phyloP scores from a whole-genome alignment of 2,329 filamentous ascomycete species.

The Colletotrichum truncatum region DNA sequence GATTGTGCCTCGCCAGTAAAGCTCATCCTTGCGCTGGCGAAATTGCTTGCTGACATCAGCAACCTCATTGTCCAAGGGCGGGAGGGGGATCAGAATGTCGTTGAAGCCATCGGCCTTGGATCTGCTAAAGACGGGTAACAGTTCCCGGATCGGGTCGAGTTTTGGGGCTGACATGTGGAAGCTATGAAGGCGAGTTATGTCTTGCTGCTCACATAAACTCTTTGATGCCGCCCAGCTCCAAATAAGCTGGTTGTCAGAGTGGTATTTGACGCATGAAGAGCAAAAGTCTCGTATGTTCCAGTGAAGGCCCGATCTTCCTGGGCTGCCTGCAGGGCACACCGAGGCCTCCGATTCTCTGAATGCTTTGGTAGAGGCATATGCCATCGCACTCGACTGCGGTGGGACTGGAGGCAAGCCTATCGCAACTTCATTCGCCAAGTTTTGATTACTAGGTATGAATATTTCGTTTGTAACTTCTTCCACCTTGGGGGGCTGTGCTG shows the following conservation, averaged over 20 bases:
- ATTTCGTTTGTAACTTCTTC: not conserved
- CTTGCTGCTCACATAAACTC: slow-evolving; percentile 80
- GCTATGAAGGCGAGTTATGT: slow-evolving; percentile 77
- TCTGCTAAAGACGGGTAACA: slow-evolving; percentile 80
- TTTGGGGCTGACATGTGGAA: slow-evolving; percentile 74
- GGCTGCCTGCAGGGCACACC: slow-evolving; percentile 71
- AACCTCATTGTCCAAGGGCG: slow-evolving; percentile 53
- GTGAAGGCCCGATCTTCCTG: slow-evolving; percentile 63
- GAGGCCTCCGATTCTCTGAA: slow-evolving; percentile 53
- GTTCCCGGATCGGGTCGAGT: slow-evolving; percentile 67
- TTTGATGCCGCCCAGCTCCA: slow-evolving; percentile 71
- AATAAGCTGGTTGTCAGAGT: slow-evolving; percentile 74
- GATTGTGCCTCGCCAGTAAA: slow-evolving; percentile 81
- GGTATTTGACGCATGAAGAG: slow-evolving; percentile 66
- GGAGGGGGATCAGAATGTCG: slow-evolving; percentile 79
- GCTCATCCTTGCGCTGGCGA: slow-evolving; percentile 66
- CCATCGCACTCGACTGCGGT: not conserved
- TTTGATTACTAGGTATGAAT: not conserved
- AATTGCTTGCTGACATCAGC: slow-evolving; percentile 59
- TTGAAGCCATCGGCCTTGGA: slow-evolving; percentile 77
- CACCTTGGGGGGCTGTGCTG: slow-evolving; percentile 17
- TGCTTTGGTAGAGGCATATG: slow-evolving; percentile 32
- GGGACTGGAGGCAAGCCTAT: not conserved
- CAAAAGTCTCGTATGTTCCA: slow-evolving; percentile 75
- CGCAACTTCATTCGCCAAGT: not conserved